Base-by-base conservation (phyloP, 306 rosid species). In the Phaseolus lunatus region DNA sequence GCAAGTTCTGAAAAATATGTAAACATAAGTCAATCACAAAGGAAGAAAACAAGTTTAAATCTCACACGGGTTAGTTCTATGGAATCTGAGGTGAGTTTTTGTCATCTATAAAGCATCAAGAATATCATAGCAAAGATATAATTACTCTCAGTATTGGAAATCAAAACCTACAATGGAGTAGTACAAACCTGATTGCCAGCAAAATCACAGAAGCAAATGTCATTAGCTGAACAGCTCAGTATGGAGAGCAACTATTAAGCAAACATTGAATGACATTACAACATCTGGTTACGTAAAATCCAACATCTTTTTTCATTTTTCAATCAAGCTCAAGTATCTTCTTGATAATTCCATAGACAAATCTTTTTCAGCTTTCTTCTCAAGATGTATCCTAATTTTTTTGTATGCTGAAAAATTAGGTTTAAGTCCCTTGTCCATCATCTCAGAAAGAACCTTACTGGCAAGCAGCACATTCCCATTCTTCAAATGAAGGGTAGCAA, bases 381-480 rank as follows among this genome's bases (percentile, higher is more conserved):
- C 82, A 14, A 91, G 91, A 68, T 41, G 20, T 59, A 80, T 85
- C 67, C 75, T 67, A 59, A 85, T 80, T 37, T 73, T 83, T 58
- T 5, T 61, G 59, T 81, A 94, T 50, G 85, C 90, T 0, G 87
- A 53, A 73, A 80, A 81, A 52, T 86, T 67, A 52, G 97, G 97
- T 79, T 73, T 85, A 41, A 94, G 85, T 70, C 92, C 98, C 65
- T 27, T 92, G 64, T 81, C 80, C 81, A 90, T 88, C 97, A 94
- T 84, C 75, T 91, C 91, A 8, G 43, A 48, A 35, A 94, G 84
- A 82, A 91, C 75, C 64, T 63, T 83, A 10, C 61, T 75, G 41
- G 98, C 89, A 64, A 72, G 37, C 15, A 79, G 76, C 47, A 81
- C 73, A 35, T 85, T 76, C 37, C 88, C 93, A 67, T 76, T 83